Conservation (phyloP, 2,329 filamentous ascomycete species). For the Rosellinia necatrix region DNA sequence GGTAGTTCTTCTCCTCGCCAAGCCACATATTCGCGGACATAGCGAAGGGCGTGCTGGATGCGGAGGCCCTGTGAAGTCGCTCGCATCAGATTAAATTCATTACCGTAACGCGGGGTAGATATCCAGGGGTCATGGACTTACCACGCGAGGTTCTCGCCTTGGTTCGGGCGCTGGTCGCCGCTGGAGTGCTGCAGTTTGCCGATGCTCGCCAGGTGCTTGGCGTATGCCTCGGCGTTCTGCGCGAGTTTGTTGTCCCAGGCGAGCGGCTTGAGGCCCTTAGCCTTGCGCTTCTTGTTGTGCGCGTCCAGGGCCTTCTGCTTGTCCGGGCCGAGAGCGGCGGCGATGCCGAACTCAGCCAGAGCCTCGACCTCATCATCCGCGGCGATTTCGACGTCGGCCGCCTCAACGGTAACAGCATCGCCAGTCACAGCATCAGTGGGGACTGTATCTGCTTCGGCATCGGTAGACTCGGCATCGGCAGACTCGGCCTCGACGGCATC, state of each 20-base stretch:
- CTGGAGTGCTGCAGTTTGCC: constrained; percentile 39
- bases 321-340: constrained; percentile 29
- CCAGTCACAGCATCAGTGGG: too few species aligned
- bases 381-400: too few species aligned
- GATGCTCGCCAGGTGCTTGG: constrained; percentile 38
- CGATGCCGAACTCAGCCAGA: constrained; percentile 13
- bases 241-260: constrained; percentile 39
- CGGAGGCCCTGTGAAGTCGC: constrained; percentile 20
- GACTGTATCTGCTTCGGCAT: too few species aligned
- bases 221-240: constrained; percentile 36
- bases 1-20: constrained; percentile 41
- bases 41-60: constrained; percentile 28
- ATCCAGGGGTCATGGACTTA: constrained; percentile 22
- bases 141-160: constrained; percentile 45
- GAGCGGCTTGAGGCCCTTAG: constrained; percentile 34
- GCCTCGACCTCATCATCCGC: neutral
- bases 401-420: too few species aligned
- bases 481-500: too few species aligned
- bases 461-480: too few species aligned
- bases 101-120: neutral
- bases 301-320: constrained; percentile 36
- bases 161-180: constrained; percentile 34
- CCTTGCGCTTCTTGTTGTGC: constrained; percentile 38
- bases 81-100: neutral
- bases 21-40: constrained; percentile 41